A percentile compares a stretch with the other conserved stretches of the same genome.
Evolutionary conservation across 768 basidiomycete genomes (phyloP).

Genomic region (Lactarius akahatsu): DNA sequence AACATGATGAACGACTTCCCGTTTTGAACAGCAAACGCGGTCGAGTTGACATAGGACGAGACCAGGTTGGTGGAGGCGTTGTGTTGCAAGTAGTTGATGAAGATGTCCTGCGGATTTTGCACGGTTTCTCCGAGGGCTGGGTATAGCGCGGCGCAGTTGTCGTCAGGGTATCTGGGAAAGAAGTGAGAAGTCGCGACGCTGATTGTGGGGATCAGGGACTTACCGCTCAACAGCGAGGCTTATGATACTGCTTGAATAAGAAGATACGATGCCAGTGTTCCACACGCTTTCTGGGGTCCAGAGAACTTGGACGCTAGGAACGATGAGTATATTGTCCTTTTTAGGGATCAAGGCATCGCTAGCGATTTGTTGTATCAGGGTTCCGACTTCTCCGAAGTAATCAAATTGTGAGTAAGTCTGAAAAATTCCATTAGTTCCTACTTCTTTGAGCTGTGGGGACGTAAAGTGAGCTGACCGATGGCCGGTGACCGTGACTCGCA

Average conservation of each 20-base stretch:
- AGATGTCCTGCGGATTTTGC: constrained; percentile 46
- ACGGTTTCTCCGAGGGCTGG: constrained; percentile 39
- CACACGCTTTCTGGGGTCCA: constrained; percentile 27
- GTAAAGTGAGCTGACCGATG: constrained; percentile 15
- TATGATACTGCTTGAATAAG: constrained; percentile 15
- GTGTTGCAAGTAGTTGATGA: constrained; percentile 62
- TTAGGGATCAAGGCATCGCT: constrained; percentile 12
- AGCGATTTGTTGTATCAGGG: constrained; percentile 21
- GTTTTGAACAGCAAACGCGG: constrained; percentile 39
- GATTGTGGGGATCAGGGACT: not conserved
- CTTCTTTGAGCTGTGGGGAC: not conserved
- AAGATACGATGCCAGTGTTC: constrained; percentile 22
- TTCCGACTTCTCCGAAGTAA: constrained; percentile 37
- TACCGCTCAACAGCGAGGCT: constrained; percentile 27
- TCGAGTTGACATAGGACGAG: constrained; percentile 50
- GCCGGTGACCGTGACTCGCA: constrained; percentile 30
- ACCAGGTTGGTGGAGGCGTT: constrained; percentile 50
- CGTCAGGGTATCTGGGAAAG: constrained; percentile 50
- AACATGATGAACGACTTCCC: constrained; percentile 53
- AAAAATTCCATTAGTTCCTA: not conserved
- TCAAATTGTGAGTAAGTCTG: constrained; percentile 30
- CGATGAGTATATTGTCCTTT: constrained; percentile 22
- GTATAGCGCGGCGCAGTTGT: constrained; percentile 59
- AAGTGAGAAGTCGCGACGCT: constrained; percentile 12
- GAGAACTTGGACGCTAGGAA: constrained; percentile 20